Evolutionary conservation across 352 stramenopile genomes (phyloP).

Genomic region (Pythium scleroteichum): DNA sequence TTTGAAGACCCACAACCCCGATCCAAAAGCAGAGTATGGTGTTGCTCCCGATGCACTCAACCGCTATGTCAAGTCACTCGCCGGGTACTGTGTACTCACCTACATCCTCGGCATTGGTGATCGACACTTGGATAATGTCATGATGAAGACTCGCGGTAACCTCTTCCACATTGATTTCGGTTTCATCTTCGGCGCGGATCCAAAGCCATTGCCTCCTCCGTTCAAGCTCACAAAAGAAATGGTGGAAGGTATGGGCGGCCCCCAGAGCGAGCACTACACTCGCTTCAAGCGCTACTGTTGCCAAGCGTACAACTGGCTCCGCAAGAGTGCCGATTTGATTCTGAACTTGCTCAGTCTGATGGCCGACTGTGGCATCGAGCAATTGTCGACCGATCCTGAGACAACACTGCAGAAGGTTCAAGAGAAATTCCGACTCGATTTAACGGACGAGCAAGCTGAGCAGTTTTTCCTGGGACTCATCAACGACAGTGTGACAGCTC

Average conservation of each 20-base stretch:
- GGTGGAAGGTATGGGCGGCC: constrained; percentile 96
- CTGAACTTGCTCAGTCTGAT: constrained; percentile 99
- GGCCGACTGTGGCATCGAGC: constrained; percentile 98
- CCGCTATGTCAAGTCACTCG: constrained; percentile 97
- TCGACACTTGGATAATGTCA: constrained; percentile 99
- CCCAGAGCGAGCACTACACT: constrained; percentile 90
- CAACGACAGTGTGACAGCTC: constrained; percentile 92
- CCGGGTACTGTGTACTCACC: constrained; percentile 99
- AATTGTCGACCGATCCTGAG: constrained; percentile 81
- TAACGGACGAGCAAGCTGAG: constrained; percentile 98
- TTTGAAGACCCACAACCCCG: constrained; percentile 83
- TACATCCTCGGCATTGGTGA: constrained; percentile 99
- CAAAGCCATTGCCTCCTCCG: constrained; percentile 97
- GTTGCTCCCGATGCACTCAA: constrained; percentile 92
- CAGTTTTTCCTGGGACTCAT: constrained; percentile 97
- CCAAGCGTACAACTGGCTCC: constrained; percentile 93
- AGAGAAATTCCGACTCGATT: constrained; percentile 96
- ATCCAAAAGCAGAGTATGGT: constrained; percentile 82
- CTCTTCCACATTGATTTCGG: constrained; percentile 99
- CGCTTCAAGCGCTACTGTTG: constrained; percentile 94
- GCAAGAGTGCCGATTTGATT: constrained; percentile 97
- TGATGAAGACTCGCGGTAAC: constrained; percentile 95
- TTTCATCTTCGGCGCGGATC: constrained; percentile 99
- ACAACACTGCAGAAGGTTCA: constrained; percentile 91
- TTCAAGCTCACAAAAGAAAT: constrained; percentile 98